Evolutionary conservation across 805 yeast species (phyloP), one percentile per base, ranked within the genome.

Genomic region (Myxozyma neotropica): DNA sequence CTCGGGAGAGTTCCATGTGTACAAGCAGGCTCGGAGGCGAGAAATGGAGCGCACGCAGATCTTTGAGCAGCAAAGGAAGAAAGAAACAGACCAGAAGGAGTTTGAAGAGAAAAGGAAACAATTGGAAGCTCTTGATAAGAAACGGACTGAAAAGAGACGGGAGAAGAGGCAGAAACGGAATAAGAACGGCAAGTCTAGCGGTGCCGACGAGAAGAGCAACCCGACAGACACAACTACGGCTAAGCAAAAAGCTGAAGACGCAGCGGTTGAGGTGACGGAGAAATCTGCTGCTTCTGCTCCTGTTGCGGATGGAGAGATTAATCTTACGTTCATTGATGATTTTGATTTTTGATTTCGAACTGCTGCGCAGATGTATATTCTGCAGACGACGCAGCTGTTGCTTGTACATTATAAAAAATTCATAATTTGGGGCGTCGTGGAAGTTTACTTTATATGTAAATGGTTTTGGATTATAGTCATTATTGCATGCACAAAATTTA

Each of bases 1-100:
- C 7, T 70, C 76, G 1, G 76, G 76, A n/a, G 75, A 73, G 53
- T 73, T 73, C 56, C 76, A 73, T 59, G 66, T 69, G 21, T 73
- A 70, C 63, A 73, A 74, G 58, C 68, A 70, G 43, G 67, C 70
- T 19, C 60, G 73, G 55, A 65, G 75, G 31, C 59, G 70, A 48
- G 73, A 71, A 51, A 43, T 63, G 24, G 74, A 71, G 47, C 64
- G 72, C n/a, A 47, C 57, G 46, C 61, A 64, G 50, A 54, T 58
- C 17, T 61, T 70, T 36, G 68, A 72, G 33, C 63, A 53, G 31
- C 64, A 65, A 36, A 65, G 66, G 21, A 50, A 51, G 50, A 49
- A 54, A 47, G 71, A 70, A 52, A 39, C 50, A 26, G 67, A 56
- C n/a, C 44, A 46, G 8, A 53, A 44, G 26, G 74, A 65, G 47